A percentile compares a stretch with the other conserved stretches of the same genome.
Conservation (phyloP, 352 stramenopile species). For the Plasmopara viticola region DNA sequence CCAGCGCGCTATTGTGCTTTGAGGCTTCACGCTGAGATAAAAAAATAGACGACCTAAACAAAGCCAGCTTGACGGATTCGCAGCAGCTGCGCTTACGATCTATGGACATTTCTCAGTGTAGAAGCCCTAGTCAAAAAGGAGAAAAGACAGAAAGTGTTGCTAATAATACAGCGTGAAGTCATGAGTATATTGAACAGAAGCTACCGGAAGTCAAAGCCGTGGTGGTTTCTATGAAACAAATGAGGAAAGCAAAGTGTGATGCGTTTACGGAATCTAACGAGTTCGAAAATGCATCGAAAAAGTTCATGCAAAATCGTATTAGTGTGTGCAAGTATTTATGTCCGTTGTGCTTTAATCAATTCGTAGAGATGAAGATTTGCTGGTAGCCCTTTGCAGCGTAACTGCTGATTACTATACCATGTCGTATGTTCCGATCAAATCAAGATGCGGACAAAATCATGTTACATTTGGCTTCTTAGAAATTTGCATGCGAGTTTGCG, state of each 20-base stretch:
- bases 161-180: slow-evolving; percentile 20
- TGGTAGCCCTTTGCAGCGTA: slow-evolving; percentile 44
- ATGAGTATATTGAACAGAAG: slow-evolving; percentile 35
- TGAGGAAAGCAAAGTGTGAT: slow-evolving; percentile 46
- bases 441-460: slow-evolving; percentile 47
- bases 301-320: slow-evolving; percentile 51
- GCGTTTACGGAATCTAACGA: slow-evolving; percentile 27
- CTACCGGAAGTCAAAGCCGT: slow-evolving; percentile 43
- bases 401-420: slow-evolving; percentile 43
- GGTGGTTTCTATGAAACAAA: slow-evolving; percentile 39
- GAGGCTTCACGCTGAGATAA: slow-evolving; percentile 58
- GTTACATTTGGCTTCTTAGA: slow-evolving; percentile 32
- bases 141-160: slow-evolving; percentile 7
- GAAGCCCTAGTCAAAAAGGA: slow-evolving; percentile 13
- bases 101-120: slow-evolving; percentile 53
- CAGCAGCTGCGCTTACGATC: slow-evolving; percentile 56
- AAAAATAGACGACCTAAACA: slow-evolving; percentile 59
- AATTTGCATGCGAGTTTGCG: slow-evolving; percentile 34
- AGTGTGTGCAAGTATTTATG: slow-evolving; percentile 58
- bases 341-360: slow-evolving; percentile 69
- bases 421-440: slow-evolving; percentile 53
- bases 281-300: slow-evolving; percentile 39
- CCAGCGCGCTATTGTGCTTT: slow-evolving; percentile 63
- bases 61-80: slow-evolving; percentile 50
- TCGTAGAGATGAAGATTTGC: slow-evolving; percentile 65